Base-by-base conservation (phyloP, 306 rosid species). In the Prunus mira region DNA sequence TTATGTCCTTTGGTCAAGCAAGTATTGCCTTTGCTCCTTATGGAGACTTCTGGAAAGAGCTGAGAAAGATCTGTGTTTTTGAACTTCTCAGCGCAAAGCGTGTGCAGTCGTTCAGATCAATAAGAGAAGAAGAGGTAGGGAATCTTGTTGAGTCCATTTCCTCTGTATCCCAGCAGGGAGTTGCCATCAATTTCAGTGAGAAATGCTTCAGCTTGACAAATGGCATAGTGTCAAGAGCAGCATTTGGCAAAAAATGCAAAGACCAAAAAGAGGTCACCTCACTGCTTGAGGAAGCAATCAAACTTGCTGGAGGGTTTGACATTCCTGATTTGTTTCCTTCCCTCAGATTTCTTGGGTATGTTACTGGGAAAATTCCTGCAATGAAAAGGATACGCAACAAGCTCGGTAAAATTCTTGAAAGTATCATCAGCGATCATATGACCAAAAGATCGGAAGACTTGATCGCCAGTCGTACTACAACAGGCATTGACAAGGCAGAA, bases 181-280 rank as follows among this genome's bases (percentile, higher is more conserved):
- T 25, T 22, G 24, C 28, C 20, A 45, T 74, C 11, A 61, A 61
- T 58, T n/a, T 74, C 3, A 74, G 77, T 5, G 69, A 61, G n/a
- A 45, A 18, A 28, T 15, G 34, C 41, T 25, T 11, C 43, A 58
- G 77, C 18, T 51, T 80, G 20, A 50, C 45, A 11, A 80, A 3
- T 32, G 64, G 30, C 17, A 51, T 71, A 2, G 64, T 71, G 6
- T 30, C 64, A 2, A 71, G 50, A 17, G 75, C 75, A 11, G 64
- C 50, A 41, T 78, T 85, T 61, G 87, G 87, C 1, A 57, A 73
- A 11, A 76, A 65, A 47, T 51, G 63, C n/a, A 60, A 73, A 17
- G 45, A 83, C 4, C 70, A 66, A 41, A 80, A 72, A 24, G 77
- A 61, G 25, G 60, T 87, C 17, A 19, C 71, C 30, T 19, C 52